Base-by-base conservation (phyloP, 2,329 filamentous ascomycete genomes). In the Penicillium sp. region DNA sequence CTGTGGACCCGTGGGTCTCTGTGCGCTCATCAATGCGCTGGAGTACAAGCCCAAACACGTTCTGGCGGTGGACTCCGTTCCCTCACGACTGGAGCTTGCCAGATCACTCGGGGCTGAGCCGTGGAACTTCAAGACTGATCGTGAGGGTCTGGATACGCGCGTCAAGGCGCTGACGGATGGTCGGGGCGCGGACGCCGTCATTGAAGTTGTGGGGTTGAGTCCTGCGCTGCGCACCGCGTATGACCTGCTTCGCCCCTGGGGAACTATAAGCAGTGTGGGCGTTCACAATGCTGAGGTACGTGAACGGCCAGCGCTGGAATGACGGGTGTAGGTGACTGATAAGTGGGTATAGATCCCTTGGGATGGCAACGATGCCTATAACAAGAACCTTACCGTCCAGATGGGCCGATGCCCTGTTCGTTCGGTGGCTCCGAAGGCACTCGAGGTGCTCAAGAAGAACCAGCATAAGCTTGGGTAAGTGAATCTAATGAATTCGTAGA, bases 1-100 rank as follows among this genome's bases (percentile, higher is more conserved):
- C 4, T 94, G 89, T 58, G 90, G 90, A 0, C 84, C 84, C 0
- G 84, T 95, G 3, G 90, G 88, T 1, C 75, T 95, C 9, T 95
- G 90, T 62, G 87, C 89, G 11, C 71, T 94, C 41, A 76, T 90
- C 46, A 84, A 87, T 43, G 84, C 86, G 4, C 72, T 84, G n/a
- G 81, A 87, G 56, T 83, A 81, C 63, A 79, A 80, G 50, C 87
- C 88, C 1, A 85, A 82, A 62, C 76, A 86, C 57, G 66, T 94
- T 2, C 81, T 94, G 46, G 87, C 87, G 4, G 78, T 94, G 33
- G 88, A 94, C 66, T 82, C 83, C 7, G 79, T 94, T 6, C 80
- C 84, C 2, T 82, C 80, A 45, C 77, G 90, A 40, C 74, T 96
- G 28, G 80, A 84, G 36, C 73, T 87, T 28, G 90, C 89, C 16